These are phyloP conservation scores for Fagopyrum esculentum DNA, from an alignment of 148 eudicot species.

Conservation along the genomic window DNA sequence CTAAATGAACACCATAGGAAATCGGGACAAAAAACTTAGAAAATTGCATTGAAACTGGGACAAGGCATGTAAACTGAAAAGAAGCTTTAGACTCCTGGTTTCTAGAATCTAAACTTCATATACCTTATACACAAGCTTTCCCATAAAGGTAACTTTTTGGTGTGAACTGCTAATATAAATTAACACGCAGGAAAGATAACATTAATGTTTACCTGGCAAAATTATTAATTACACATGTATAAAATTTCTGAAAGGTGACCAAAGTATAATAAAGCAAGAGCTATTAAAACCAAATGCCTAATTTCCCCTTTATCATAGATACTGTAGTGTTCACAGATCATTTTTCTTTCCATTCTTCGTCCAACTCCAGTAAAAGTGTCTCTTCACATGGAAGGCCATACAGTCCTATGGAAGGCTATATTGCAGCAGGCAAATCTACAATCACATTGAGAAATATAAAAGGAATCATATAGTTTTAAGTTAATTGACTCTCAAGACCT, in stretches of 20 bases:
- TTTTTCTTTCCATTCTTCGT: not conserved
- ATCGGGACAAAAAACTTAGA: not conserved
- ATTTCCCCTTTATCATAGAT: not conserved
- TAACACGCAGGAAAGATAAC: not conserved
- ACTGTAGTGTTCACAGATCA: not conserved
- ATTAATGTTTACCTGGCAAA: not conserved
- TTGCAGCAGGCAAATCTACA: not conserved
- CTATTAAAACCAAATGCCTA: not conserved
- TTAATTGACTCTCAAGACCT: not conserved
- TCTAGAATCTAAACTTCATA: not conserved
- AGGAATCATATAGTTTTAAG: not conserved
- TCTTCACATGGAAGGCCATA: not conserved
- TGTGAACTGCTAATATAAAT: not conserved
- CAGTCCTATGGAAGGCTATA: not conserved
- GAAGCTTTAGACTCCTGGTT: not conserved
- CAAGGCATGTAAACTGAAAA: not conserved
- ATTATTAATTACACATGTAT: not conserved
- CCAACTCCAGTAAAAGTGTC: not conserved
- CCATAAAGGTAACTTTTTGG: not conserved
- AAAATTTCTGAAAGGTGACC: not conserved
- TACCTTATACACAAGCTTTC: not conserved
- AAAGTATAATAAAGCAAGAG: not conserved
- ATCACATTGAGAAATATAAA: not conserved
- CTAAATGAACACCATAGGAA: not conserved
- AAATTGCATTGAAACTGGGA: not conserved